A percentile compares a stretch with the other conserved stretches of the same genome.
These are phyloP conservation scores for Colletotrichum sp. DNA, from an alignment of 2,329 filamentous ascomycete species.

Conservation along the genomic window DNA sequence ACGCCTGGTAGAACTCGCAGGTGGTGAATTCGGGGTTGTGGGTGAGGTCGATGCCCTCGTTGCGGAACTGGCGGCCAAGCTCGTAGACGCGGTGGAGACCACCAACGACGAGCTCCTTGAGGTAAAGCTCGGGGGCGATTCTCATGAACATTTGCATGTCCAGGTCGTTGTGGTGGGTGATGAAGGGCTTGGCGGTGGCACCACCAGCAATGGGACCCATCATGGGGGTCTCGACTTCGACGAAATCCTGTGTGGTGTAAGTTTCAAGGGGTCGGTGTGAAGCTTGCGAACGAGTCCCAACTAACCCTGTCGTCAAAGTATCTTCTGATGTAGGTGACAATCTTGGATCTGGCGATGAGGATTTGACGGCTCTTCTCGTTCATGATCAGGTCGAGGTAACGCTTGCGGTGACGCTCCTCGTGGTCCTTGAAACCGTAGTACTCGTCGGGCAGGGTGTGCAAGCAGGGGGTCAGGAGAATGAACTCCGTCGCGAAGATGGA, in stretches of 20 bases:
- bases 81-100: conserved; percentile 96
- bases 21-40: conserved; percentile 99
- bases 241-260: conserved; percentile 63
- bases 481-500: conserved; percentile 92
- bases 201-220: conserved; percentile 96
- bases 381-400: conserved; percentile 96
- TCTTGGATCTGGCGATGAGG: conserved; percentile 84
- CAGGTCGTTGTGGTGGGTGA: conserved; percentile 94
- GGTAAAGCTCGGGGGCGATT: conserved; percentile 85
- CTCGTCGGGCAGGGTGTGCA: conserved; percentile 89
- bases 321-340: conserved; percentile 84
- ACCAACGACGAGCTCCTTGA: conserved; percentile 96
- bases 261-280: not conserved
- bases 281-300: not conserved
- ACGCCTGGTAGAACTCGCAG: conserved; percentile 96
- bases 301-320: conserved; percentile 78
- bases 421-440: conserved; percentile 96
- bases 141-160: conserved; percentile 93
- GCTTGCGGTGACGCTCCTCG: conserved; percentile 89
- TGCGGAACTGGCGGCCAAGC: conserved; percentile 93
- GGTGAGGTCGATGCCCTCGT: conserved; percentile 88
- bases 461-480: conserved; percentile 83
- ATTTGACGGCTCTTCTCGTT: conserved; percentile 86
- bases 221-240: conserved; percentile 96
- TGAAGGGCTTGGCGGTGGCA: conserved; percentile 93